phyloP scores from a whole-genome alignment of 139 green algal genomes.

The Picochlorum sp. region DNA sequence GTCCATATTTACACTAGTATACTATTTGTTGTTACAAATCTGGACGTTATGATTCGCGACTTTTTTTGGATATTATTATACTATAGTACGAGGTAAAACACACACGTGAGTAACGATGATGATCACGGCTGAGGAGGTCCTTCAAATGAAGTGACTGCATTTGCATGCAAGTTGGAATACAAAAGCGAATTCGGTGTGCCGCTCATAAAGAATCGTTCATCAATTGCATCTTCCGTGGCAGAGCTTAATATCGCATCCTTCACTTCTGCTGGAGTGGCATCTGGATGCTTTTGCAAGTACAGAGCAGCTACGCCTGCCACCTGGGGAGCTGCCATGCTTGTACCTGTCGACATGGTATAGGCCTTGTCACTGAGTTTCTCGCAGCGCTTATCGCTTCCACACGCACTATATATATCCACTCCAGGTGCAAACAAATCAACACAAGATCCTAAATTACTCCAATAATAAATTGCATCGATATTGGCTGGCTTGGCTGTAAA shows the following conservation, averaged over 20 bases:
- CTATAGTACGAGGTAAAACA: no score
- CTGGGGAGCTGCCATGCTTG: conserved; percentile 30
- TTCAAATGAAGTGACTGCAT: no score
- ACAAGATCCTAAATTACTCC: conserved; percentile 11
- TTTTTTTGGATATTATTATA: no score
- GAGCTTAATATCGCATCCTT: background rate
- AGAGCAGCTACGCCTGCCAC: conserved; percentile 49
- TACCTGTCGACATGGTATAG: conserved; percentile 23
- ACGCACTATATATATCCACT: conserved; percentile 34
- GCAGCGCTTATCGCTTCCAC: conserved; percentile 21
- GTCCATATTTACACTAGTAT: no score
- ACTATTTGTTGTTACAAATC: no score
- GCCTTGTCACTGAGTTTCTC: background rate
- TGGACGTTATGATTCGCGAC: no score
- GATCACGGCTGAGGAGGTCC: no score
- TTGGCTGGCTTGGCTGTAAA: background rate
- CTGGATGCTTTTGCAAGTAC: conserved; percentile 15
- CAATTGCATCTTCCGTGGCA: conserved; percentile 8
- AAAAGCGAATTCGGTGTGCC: conserved; percentile 23
- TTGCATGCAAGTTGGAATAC: conserved; percentile 9
- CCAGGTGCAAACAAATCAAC: conserved; percentile 41
- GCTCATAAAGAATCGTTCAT: background rate
- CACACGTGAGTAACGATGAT: no score
- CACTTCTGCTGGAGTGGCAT: conserved; percentile 5
- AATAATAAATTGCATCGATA: background rate